Evolutionary conservation across 2,329 filamentous ascomycete genomes (phyloP).

Genomic region (Cladosporium sp.): DNA sequence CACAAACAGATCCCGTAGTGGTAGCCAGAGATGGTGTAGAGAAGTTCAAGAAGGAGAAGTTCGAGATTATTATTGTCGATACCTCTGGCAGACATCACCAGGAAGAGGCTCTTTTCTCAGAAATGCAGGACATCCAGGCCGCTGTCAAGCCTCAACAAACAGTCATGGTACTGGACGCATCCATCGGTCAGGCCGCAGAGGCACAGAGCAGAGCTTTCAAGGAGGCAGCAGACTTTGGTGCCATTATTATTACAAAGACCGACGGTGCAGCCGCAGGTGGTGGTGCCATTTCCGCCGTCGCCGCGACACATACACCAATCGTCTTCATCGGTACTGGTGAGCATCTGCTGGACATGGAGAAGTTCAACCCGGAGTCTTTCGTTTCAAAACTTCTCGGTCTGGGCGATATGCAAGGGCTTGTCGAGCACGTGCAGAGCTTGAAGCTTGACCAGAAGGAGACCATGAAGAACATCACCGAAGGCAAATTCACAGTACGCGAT

Average conservation of each 20-base stretch:
- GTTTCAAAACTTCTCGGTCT: slow-evolving; percentile 92
- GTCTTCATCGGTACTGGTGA: slow-evolving; percentile 98
- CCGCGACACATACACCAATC: slow-evolving; percentile 92
- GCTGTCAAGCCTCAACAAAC: slow-evolving; percentile 92
- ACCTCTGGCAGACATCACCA: slow-evolving; percentile 93
- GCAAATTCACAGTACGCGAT: slow-evolving; percentile 92
- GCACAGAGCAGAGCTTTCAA: slow-evolving; percentile 96
- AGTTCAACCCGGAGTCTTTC: slow-evolving; percentile 88
- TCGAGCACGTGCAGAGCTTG: slow-evolving; percentile 93
- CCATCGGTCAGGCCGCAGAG: slow-evolving; percentile 94
- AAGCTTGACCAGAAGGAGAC: slow-evolving; percentile 98
- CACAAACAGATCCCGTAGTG: slow-evolving; percentile 89
- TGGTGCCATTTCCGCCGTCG: slow-evolving; percentile 95
- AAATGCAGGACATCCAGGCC: slow-evolving; percentile 94
- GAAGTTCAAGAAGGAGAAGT: slow-evolving; percentile 97
- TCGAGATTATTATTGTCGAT: slow-evolving; percentile 98
- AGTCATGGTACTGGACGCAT: slow-evolving; percentile 95
- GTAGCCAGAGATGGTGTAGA: slow-evolving; percentile 95
- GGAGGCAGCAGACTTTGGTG: slow-evolving; percentile 91
- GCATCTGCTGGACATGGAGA: slow-evolving; percentile 91
- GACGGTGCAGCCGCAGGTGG: slow-evolving; percentile 93
- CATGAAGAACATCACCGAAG: slow-evolving; percentile 97
- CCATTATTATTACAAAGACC: slow-evolving; percentile 98
- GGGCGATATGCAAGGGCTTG: slow-evolving; percentile 91
- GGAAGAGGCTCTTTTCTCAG: slow-evolving; percentile 89